Evolutionary conservation across 768 basidiomycete species (phyloP), one percentile per base, ranked within the genome.

Genomic region (Cystofilobasidium bisporidii): DNA sequence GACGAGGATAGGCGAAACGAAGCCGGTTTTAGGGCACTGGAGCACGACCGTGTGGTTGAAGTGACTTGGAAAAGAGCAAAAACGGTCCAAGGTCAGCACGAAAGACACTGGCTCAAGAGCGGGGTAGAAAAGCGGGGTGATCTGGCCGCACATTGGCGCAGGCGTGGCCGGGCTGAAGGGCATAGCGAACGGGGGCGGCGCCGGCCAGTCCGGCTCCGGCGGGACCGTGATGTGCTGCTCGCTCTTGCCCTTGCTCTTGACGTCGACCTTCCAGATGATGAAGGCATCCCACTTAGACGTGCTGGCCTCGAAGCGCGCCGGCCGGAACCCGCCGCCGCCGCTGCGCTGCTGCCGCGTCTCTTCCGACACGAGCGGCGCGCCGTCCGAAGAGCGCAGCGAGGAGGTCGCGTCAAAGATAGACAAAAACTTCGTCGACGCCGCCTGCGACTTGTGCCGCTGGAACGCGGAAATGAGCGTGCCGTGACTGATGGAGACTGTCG

Each of bases 261-360:
- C 14, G 76, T 97, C 92, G 70, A 96, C 92, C 70, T 96, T 91
- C 80, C 96, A 98, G 83, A 97, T 89, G 73, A 97, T 85, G 78
- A 96, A 97, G 0, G 91, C 73, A 64, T 76, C 75, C 77, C 77
- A 78, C 14, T 65, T 67, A 18, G 70, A 67, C 10, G 72, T 63
- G 57, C 72, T 72, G 12, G 75, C 74, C 17, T 69, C 65, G 45
- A 78, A 77, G 0, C 71, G 72, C 11, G 87, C 24, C 30, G 68
- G 68, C 11, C 48, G n/a, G 3, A 40, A 15, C 11, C 41, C 26
- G 41, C 26, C 40, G n/a, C 40, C 32, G n/a, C 32, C 24, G 12
- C 62, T 17, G 30, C 22, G 12, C 40, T 68, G 14, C 0, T 2
- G 14, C 50, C 61, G 53, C n/a, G 26, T 20, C 28, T 56, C 18